Evolutionary conservation across 441 rosid genomes (phyloP).

Genomic region (Pelargonium australe): DNA sequence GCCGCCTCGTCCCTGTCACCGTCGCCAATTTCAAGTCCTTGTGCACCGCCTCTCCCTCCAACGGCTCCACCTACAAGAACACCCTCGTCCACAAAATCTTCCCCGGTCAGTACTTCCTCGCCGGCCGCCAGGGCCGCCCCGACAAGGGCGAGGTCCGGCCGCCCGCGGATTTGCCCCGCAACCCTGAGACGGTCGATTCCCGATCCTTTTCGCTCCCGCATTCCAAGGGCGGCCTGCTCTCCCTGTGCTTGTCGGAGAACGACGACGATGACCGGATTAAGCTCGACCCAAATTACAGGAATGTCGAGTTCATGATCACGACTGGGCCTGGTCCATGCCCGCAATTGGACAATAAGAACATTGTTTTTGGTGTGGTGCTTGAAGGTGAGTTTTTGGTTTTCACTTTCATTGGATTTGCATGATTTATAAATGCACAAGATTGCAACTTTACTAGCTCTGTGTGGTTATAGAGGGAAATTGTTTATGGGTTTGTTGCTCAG

Average conservation of each 20-base stretch:
- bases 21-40: constrained; percentile 75
- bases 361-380: constrained; percentile 75
- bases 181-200: constrained; percentile 60
- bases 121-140: constrained; percentile 61
- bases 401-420: not conserved
- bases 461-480: not conserved
- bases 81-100: constrained; percentile 73
- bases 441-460: not conserved
- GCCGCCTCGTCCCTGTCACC: constrained; percentile 63
- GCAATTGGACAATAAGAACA: constrained; percentile 60
- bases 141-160: constrained; percentile 50
- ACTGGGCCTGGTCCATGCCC: constrained; percentile 90
- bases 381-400: constrained; percentile 39
- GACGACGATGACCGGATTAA: constrained; percentile 67
- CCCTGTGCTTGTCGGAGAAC: constrained; percentile 71
- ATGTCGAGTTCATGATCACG: constrained; percentile 80
- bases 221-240: constrained; percentile 54
- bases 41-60: constrained; percentile 50
- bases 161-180: constrained; percentile 37
- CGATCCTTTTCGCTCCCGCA: constrained; percentile 56
- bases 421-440: no score
- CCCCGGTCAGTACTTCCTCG: constrained; percentile 66
- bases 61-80: constrained; percentile 36
- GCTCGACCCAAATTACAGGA: constrained; percentile 63
- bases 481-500: not conserved